Evolutionary conservation across 2,329 filamentous ascomycete species (phyloP).

Genomic region (Pseudogymnoascus sp.): DNA sequence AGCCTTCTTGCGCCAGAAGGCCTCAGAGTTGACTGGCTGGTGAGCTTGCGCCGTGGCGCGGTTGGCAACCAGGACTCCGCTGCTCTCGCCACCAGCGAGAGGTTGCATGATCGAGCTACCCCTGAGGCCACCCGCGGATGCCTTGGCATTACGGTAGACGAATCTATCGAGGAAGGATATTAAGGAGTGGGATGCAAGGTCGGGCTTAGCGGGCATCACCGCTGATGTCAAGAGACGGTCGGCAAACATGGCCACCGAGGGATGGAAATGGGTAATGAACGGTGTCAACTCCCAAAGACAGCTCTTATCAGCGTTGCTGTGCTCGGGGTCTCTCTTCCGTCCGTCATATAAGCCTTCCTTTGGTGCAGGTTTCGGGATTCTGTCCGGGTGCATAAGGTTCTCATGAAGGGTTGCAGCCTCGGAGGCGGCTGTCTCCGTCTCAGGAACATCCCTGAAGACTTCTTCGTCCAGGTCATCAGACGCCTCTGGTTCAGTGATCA

Average conservation of each 20-base stretch:
- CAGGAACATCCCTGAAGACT: constrained; percentile 53
- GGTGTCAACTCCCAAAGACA: constrained; percentile 87
- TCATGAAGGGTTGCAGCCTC: constrained; percentile 28
- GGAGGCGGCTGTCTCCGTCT: constrained; percentile 34
- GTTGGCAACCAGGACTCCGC: constrained; percentile 50
- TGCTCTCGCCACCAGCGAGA: constrained; percentile 54
- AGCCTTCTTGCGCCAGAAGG: constrained; percentile 87
- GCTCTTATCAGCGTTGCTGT: constrained; percentile 85
- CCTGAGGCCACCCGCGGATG: constrained; percentile 50
- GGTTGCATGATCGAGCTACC: constrained; percentile 97
- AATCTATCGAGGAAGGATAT: constrained; percentile 97
- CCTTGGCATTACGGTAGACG: constrained; percentile 91
- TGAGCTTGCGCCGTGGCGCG: constrained; percentile 39
- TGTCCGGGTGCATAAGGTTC: constrained; percentile 8
- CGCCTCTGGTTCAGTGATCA: constrained; percentile 74
- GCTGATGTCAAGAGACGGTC: constrained; percentile 59
- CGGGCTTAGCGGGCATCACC: constrained; percentile 75
- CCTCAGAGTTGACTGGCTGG: constrained; percentile 69
- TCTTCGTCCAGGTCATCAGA: constrained; percentile 54
- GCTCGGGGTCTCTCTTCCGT: constrained; percentile 82
- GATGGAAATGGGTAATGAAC: constrained; percentile 77
- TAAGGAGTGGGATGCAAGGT: constrained; percentile 80
- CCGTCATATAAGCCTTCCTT: constrained; percentile 60
- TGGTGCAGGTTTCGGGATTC: constrained; percentile 10
- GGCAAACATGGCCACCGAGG: constrained; percentile 81